Percentiles rank a stretch among this genome's conserved stretches.
Conservation (phyloP, 2,329 filamentous ascomycete genomes). For the Hypoxylon sp. region DNA sequence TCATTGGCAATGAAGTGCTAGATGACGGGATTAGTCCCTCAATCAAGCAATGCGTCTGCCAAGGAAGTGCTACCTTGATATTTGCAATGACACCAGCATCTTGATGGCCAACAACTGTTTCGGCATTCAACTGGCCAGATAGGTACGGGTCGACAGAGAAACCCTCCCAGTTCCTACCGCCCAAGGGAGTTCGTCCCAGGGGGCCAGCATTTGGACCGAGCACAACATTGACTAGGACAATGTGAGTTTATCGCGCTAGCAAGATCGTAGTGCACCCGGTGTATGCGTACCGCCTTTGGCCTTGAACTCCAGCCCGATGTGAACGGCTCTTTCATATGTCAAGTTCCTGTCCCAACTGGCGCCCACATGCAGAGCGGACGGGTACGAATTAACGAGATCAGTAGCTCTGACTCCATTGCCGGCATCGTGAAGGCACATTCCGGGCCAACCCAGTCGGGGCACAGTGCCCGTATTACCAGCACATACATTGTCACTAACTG, state of each 20-base stretch:
- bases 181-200: constrained; percentile 75
- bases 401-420: constrained; percentile 65
- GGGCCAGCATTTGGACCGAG: constrained; percentile 79
- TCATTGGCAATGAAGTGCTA: constrained; percentile 73
- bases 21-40: constrained; percentile 46
- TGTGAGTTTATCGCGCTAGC: constrained; percentile 22
- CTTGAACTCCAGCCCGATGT: constrained; percentile 71
- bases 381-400: constrained; percentile 64
- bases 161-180: constrained; percentile 79
- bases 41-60: neutral
- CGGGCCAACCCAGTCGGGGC: constrained; percentile 62
- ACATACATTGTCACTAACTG: constrained; percentile 64
- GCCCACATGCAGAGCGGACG: constrained; percentile 64
- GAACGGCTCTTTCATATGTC: constrained; percentile 64
- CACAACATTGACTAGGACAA: constrained; percentile 65
- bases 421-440: constrained; percentile 65
- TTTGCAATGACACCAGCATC: constrained; percentile 84
- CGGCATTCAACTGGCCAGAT: constrained; percentile 77
- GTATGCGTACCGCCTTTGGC: constrained; percentile 61
- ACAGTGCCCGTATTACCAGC: constrained; percentile 64
- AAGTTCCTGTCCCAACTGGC: constrained; percentile 69
- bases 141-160: constrained; percentile 78
- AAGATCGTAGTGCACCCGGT: neutral
- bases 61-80: constrained; percentile 65
- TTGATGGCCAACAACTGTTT: constrained; percentile 82